phyloP scores from a whole-genome alignment of 2,329 filamentous ascomycete genomes.

The Ascochyta fabae region DNA sequence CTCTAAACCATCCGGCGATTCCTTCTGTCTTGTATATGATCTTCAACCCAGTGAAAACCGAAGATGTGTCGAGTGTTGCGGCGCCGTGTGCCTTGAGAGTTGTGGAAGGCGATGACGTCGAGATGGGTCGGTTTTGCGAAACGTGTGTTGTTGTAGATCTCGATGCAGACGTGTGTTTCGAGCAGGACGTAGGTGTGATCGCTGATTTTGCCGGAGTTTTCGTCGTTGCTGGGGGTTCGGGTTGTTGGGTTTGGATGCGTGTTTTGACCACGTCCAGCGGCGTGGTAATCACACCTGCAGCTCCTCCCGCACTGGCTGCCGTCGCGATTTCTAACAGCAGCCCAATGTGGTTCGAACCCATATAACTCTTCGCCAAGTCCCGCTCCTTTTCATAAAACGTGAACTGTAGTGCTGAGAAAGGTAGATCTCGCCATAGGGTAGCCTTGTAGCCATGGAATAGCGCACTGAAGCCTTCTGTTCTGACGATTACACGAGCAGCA shows the following conservation, averaged over 20 bases:
- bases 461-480: constrained; percentile 80
- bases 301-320: constrained; percentile 85
- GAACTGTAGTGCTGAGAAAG: constrained; percentile 95
- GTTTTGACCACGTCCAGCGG: constrained; percentile 98
- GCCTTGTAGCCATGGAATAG: constrained; percentile 98
- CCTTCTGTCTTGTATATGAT: constrained; percentile 93
- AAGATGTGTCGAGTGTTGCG: constrained; percentile 84
- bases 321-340: constrained; percentile 85
- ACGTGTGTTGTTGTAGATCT: constrained; percentile 34
- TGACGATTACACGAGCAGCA: constrained; percentile 83
- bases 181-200: constrained; percentile 27
- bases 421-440: constrained; percentile 90
- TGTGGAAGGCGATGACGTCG: constrained; percentile 87
- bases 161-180: constrained; percentile 41
- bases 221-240: constrained; percentile 44
- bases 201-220: constrained; percentile 23
- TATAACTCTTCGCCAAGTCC: constrained; percentile 77
- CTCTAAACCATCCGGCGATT: constrained; percentile 87
- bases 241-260: constrained; percentile 89
- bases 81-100: constrained; percentile 80
- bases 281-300: constrained; percentile 93
- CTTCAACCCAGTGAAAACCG: constrained; percentile 80
- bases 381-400: constrained; percentile 98
- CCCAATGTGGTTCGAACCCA: constrained; percentile 83
- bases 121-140: constrained; percentile 71